A percentile compares a stretch with the other conserved stretches of the same genome.
Evolutionary conservation across 2,329 filamentous ascomycete species (phyloP).

Genomic region (Nigrospora sphaerica): DNA sequence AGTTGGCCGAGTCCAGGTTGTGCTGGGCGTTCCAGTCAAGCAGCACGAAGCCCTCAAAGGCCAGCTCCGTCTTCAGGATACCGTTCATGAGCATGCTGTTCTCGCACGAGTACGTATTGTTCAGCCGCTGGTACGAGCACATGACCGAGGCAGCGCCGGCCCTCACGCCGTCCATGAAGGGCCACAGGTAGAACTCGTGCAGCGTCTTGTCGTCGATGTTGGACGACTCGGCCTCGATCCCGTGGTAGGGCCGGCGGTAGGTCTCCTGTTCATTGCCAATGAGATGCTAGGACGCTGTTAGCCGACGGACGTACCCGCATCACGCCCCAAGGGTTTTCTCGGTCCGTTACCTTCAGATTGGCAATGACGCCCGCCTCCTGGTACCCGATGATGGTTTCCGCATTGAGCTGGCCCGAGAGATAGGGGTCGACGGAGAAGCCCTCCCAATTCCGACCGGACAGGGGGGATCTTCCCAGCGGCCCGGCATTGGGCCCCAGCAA

Average conservation of each 20-base stretch:
- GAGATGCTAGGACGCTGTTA: constrained; percentile 38
- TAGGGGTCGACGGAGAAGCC: constrained; percentile 59
- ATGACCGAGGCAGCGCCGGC: constrained; percentile 53
- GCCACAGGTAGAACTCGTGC: constrained; percentile 60
- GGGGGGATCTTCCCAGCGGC: constrained; percentile 58
- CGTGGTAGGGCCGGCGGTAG: constrained; percentile 31
- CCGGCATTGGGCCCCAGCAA: constrained; percentile 63
- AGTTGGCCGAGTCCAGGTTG: constrained; percentile 44
- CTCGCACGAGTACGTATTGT: constrained; percentile 68
- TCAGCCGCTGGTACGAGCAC: constrained; percentile 66
- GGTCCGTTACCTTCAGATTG: constrained; percentile 49
- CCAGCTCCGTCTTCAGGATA: constrained; percentile 55
- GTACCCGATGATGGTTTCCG: constrained; percentile 67
- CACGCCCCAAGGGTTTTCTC: neutral
- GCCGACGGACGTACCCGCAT: constrained; percentile 2
- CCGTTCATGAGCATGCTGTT: constrained; percentile 65
- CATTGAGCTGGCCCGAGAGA: constrained; percentile 62
- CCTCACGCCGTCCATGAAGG: constrained; percentile 53
- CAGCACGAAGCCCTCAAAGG: constrained; percentile 63
- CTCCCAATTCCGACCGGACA: constrained; percentile 67
- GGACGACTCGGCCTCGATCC: constrained; percentile 46
- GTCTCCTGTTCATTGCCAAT: constrained; percentile 58
- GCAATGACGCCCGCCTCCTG: constrained; percentile 75
- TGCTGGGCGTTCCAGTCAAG: constrained; percentile 66
- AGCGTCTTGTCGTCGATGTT: constrained; percentile 60